phyloP scores from a whole-genome alignment of 176 grass and related monocot species.

The Musa schizocarpa region DNA sequence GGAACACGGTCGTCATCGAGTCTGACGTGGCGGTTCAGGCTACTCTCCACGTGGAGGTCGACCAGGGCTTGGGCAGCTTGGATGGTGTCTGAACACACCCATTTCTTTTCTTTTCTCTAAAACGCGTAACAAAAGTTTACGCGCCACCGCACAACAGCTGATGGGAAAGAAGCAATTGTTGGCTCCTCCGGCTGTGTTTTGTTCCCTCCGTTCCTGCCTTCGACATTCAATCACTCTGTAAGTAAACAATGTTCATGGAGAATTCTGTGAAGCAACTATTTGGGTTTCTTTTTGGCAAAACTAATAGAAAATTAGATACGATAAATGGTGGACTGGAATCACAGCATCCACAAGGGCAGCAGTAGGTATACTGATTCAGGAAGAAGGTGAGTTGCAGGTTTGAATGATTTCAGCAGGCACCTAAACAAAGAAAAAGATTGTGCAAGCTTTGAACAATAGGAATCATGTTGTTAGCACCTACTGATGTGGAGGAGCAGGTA shows the following conservation, averaged over 20 bases:
- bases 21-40: conserved; percentile 52
- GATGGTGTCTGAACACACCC: not conserved
- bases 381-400: not conserved
- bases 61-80: conserved; percentile 39
- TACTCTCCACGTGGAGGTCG: conserved; percentile 71
- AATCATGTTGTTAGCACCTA: not conserved
- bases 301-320: not conserved
- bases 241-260: too few relatives aligned
- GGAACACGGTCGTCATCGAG: conserved; percentile 63
- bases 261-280: too few relatives aligned
- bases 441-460: not conserved
- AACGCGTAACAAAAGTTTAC: too few relatives aligned
- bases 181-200: not conserved
- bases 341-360: not conserved
- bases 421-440: not conserved
- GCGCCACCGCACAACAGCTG: not conserved
- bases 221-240: too few relatives aligned
- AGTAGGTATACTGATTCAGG: not conserved
- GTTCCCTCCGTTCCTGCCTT: too few relatives aligned
- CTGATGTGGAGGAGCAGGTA: too few relatives aligned
- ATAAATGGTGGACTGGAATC: not conserved
- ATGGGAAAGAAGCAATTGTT: not conserved
- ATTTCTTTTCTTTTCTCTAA: too few relatives aligned
- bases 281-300: not conserved
- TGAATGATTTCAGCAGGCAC: not conserved